Conservation (phyloP, 2,329 filamentous ascomycete genomes). For the Aspergillus sclerotialis region DNA sequence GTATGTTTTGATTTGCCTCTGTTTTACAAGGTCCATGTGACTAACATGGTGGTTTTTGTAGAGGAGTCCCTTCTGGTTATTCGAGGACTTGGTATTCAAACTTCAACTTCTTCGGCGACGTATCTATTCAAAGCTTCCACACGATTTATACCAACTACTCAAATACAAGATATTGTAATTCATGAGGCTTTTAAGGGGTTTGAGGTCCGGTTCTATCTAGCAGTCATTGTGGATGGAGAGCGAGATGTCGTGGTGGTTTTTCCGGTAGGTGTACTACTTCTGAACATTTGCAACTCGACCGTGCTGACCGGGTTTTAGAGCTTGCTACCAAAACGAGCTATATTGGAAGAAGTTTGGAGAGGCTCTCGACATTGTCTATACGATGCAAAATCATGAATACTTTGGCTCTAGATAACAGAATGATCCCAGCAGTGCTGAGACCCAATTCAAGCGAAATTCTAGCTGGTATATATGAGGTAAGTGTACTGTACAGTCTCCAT, state of each 20-base stretch:
- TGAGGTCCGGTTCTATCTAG: constrained; percentile 80
- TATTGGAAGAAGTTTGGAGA: constrained; percentile 86
- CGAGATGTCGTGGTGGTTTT: constrained; percentile 91
- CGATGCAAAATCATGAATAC: constrained; percentile 48
- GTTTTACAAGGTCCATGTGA: constrained; percentile 27
- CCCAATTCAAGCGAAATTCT: no score
- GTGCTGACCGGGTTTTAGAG: constrained; percentile 31
- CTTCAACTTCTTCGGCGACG: constrained; percentile 61
- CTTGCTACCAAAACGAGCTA: constrained; percentile 63
- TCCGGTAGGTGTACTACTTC: constrained; percentile 47
- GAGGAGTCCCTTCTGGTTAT: constrained; percentile 85
- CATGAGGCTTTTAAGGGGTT: constrained; percentile 93
- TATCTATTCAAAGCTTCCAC: constrained; percentile 59
- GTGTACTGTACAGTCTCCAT: constrained; percentile 5
- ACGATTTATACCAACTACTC: constrained; percentile 81
- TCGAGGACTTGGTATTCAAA: constrained; percentile 85
- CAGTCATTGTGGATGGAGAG: constrained; percentile 85
- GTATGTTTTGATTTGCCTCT: constrained; percentile 26
- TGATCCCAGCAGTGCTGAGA: constrained; percentile 8
- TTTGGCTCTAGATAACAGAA: background rate
- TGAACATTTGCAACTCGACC: constrained; percentile 3
- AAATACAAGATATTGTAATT: constrained; percentile 88
- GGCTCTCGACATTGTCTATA: constrained; percentile 77
- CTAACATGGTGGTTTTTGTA: constrained; percentile 40
- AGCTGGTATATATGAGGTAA: constrained; percentile 1